phyloP scores from a whole-genome alignment of 2,329 filamentous ascomycete species.

The Macroventuria anomochaeta region DNA sequence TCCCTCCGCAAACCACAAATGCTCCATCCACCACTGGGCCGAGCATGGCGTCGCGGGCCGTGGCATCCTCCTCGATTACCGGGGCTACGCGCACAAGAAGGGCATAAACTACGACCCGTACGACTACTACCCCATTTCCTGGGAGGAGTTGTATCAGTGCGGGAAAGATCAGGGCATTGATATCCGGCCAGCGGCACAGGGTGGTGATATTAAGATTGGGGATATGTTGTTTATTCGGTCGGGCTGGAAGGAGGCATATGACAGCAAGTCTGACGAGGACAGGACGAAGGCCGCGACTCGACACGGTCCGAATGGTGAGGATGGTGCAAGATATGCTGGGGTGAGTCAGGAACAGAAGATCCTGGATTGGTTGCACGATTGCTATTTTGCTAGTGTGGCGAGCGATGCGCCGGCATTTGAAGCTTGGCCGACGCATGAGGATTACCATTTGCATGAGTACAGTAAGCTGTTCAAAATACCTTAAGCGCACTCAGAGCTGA shows the following conservation, averaged over 20 bases:
- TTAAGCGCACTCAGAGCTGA: background rate
- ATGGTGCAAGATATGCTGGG: constrained; percentile 56
- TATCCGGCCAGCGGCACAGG: constrained; percentile 62
- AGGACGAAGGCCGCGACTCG: constrained; percentile 49
- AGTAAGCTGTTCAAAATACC: background rate
- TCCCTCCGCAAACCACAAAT: constrained; percentile 51
- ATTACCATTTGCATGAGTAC: constrained; percentile 25
- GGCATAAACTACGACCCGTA: constrained; percentile 53
- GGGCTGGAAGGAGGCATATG: constrained; percentile 66
- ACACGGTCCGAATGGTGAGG: constrained; percentile 52
- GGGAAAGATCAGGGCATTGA: constrained; percentile 67
- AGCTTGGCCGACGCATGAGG: constrained; percentile 62
- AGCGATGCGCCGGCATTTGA: constrained; percentile 71
- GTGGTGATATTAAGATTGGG: constrained; percentile 63
- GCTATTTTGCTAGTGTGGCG: constrained; percentile 69
- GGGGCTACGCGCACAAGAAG: constrained; percentile 50
- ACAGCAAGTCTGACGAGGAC: constrained; percentile 51
- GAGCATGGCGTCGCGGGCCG: constrained; percentile 55
- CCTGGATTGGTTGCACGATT: constrained; percentile 72
- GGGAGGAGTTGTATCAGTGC: constrained; percentile 61
- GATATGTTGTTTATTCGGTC: constrained; percentile 72
- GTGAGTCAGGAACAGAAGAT: constrained; percentile 62
- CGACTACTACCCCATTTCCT: constrained; percentile 52
- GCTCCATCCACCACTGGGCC: constrained; percentile 55
- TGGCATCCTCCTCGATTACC: constrained; percentile 54